Percentiles rank a stretch among this genome's conserved stretches.
Conservation (phyloP, 768 basidiomycete species). For the Russula griseocarnosa region DNA sequence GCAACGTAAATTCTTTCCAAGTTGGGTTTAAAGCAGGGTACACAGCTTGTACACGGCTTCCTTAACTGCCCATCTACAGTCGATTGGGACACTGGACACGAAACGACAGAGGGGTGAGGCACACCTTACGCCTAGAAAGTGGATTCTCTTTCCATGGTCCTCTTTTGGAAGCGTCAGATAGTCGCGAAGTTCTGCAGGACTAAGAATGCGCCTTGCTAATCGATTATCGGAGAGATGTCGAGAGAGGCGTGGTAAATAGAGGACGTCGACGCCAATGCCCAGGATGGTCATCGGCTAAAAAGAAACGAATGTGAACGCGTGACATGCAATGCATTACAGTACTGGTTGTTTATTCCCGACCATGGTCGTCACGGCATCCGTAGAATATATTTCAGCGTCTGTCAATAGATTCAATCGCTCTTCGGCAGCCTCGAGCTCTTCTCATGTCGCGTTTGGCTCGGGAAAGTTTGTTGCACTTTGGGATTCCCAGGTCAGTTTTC, state of each 20-base stretch:
- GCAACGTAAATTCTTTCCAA: conserved; percentile 67
- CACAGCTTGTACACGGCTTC: conserved; percentile 86
- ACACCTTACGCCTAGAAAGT: conserved; percentile 73
- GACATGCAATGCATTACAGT: not conserved
- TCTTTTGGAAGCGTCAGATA: conserved; percentile 39
- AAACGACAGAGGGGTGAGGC: conserved; percentile 27
- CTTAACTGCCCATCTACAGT: conserved; percentile 71
- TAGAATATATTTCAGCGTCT: conserved; percentile 46
- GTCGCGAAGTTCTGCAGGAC: conserved; percentile 40
- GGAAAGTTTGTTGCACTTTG: conserved; percentile 56
- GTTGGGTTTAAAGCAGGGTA: conserved; percentile 57
- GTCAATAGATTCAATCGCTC: conserved; percentile 45
- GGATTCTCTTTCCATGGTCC: conserved; percentile 32
- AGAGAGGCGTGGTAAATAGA: conserved; percentile 62
- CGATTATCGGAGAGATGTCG: conserved; percentile 47
- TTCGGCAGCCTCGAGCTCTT: conserved; percentile 35
- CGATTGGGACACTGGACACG: conserved; percentile 9
- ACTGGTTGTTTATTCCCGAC: not conserved
- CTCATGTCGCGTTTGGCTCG: conserved; percentile 55
- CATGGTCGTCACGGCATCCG: conserved; percentile 21
- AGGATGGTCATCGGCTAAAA: conserved; percentile 50
- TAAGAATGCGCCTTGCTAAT: conserved; percentile 63
- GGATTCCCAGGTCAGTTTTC: conserved; percentile 47
- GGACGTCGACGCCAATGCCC: conserved; percentile 74
- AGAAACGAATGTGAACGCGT: not conserved